Conservation (phyloP, 2,329 filamentous ascomycete species). For the Scorias spongiosa region DNA sequence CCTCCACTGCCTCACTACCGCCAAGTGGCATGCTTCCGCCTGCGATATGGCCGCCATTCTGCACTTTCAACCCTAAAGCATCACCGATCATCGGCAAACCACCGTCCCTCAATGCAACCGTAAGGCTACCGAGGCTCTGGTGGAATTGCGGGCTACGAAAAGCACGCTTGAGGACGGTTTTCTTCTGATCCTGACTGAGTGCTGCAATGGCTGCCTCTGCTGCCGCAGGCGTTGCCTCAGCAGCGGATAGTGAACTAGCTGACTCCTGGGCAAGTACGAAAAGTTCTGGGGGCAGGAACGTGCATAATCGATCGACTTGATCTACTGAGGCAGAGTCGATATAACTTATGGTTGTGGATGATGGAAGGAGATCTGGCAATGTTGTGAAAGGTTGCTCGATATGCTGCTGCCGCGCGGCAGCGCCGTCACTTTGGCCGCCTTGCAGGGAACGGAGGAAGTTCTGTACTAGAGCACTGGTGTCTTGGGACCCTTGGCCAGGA, state of each 20-base stretch:
- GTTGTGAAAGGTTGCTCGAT: constrained; percentile 61
- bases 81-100: constrained; percentile 82
- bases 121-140: constrained; percentile 73
- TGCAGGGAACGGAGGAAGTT: constrained; percentile 74
- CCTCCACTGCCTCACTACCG: constrained; percentile 75
- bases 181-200: constrained; percentile 63
- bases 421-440: constrained; percentile 28
- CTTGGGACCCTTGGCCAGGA: constrained; percentile 19
- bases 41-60: constrained; percentile 68
- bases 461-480: constrained; percentile 66
- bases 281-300: constrained; percentile 62
- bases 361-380: constrained; percentile 69
- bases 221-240: constrained; percentile 42
- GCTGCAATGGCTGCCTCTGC: constrained; percentile 60
- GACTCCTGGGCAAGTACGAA: constrained; percentile 58
- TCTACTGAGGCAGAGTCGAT: constrained; percentile 50
- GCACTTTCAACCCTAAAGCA: constrained; percentile 63
- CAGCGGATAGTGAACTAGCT: constrained; percentile 47
- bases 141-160: constrained; percentile 80
- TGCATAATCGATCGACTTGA: constrained; percentile 59
- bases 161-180: constrained; percentile 62
- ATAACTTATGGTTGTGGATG: constrained; percentile 62
- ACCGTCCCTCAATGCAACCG: constrained; percentile 75
- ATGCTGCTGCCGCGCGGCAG: constrained; percentile 26
- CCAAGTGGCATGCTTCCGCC: constrained; percentile 72